Evolutionary conservation across 768 basidiomycete species (phyloP).

Genomic region (Mycena maculata): DNA sequence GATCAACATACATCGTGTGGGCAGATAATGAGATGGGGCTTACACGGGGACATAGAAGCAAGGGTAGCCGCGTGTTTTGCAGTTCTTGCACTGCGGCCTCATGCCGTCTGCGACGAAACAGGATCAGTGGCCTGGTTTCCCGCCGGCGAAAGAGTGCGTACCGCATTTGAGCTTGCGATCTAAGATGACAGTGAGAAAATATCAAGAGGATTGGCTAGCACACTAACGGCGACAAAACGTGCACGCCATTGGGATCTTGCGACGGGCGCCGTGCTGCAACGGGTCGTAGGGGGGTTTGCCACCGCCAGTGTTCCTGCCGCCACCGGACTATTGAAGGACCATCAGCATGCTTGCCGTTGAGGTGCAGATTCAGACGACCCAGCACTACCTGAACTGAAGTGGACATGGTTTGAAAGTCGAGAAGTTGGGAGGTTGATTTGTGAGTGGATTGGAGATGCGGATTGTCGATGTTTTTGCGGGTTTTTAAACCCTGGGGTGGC

Average conservation of each 20-base stretch:
- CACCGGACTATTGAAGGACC: neutral
- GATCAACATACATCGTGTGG: neutral
- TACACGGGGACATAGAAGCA: slow-evolving; percentile 77
- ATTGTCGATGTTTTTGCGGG: neutral
- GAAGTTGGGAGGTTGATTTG: neutral
- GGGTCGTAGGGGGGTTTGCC: slow-evolving; percentile 26
- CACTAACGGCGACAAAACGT: slow-evolving; percentile 81
- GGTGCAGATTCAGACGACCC: neutral
- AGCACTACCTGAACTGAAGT: slow-evolving; percentile 4
- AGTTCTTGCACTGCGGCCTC: slow-evolving; percentile 74
- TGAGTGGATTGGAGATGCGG: neutral
- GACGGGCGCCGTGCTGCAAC: slow-evolving; percentile 39
- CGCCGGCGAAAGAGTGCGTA: slow-evolving; percentile 10
- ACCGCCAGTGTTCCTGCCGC: slow-evolving; percentile 14
- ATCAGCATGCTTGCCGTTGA: slow-evolving; percentile 3
- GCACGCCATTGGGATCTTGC: slow-evolving; percentile 77
- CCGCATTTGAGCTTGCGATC: slow-evolving; percentile 80
- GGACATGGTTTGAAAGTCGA: neutral
- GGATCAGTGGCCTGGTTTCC: neutral
- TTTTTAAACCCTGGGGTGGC: slow-evolving; percentile 25
- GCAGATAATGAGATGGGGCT: slow-evolving; percentile 43
- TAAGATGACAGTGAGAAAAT: too few relatives aligned
- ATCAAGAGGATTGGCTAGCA: too few relatives aligned
- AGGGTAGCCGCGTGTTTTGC: slow-evolving; percentile 66
- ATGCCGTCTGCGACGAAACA: slow-evolving; percentile 52